Evolutionary conservation across 768 basidiomycete genomes (phyloP), one percentile per base, ranked within the genome.

Genomic region (Suillus americanus): DNA sequence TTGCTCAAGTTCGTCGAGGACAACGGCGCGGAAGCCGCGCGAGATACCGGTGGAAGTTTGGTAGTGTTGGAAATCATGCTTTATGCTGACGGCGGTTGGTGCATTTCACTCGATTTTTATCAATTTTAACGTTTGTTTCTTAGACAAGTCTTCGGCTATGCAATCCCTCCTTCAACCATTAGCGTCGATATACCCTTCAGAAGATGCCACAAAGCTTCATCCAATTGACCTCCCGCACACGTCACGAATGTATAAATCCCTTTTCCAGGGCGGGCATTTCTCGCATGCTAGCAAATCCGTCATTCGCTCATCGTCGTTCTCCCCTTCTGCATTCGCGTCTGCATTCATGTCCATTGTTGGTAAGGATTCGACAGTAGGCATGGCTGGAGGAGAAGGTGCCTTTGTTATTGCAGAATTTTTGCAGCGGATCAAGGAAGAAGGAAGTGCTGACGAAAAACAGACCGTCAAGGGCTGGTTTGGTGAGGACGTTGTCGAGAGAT

Each of bases 241-340:
- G 0, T 89, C 92, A 3, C 84, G 95, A 46, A 72, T 95, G 57
- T 96, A 94, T 83, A 97, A 97, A 74, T 88, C 87, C 7, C 86
- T 97, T 7, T 82, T 97, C 1, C 94, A 96, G 72, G 95, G 95
- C 6, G 95, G 95, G 0, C 94, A 96, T 73, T 97, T 88, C 77
- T 88, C 86, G 65, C 89, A 87, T 38, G 73, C 83, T 0, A 83
- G 86, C 3, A 81, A 82, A 25, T 66, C 82, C 3, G 79, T 96
- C 43, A 82, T 84, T 38, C 81, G 75, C 8, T 80, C 84, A 3
- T 69, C 82, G 3, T 68, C 74, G 1, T 94, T 89, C 82, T 85
- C 88, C 23, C 78, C 89, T 0, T 72, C 75, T 1, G 76, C 75
- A 1, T 94, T 94, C 66, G 91, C 90, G 0, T 75, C 77, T 3